Evolutionary conservation across 139 green algal genomes (phyloP), one percentile per base, ranked within the genome.

Genomic region (Diplosphaera chodatii): DNA sequence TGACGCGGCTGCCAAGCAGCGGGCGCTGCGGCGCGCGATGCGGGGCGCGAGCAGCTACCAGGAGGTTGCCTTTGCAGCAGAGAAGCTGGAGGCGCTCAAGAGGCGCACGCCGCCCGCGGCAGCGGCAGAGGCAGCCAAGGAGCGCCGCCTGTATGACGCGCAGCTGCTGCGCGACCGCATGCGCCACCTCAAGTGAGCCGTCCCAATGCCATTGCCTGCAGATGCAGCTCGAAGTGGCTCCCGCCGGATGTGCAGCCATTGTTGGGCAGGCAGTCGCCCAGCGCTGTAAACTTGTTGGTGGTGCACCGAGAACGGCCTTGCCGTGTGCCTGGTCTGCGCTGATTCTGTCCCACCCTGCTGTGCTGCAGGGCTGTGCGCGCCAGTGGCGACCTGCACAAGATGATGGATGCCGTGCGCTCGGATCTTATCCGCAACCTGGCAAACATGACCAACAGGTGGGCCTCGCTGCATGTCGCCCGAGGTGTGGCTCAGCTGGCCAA

Each of bases 351-450:
- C n/a, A n/a, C n/a, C n/a, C n/a, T n/a, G n/a, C n/a, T n/a, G n/a
- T 59, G 16, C 16, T 25, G 48, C 48, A 65, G 78, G 33, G 56
- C 32, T 29, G 82, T 94, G 29, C 69, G 84, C 0, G 48, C 72
- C 10, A 68, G 74, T 22, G 89, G 83, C 32, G 78, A 88, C 48
- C 79, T 94, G 13, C 67, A 78, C 4, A 88, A 98, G 56, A 92
- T 96, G 63, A 92, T 95, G 82, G 94, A 96, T 78, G 85, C 80
- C 1, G 78, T 99, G 64, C 82, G 94, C 18, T 80, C 91, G n/a
- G 94, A 99, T 83, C 82, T 98, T 27, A 78, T 97, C 29, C 82
- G 94, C 63, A 97, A 98, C 81, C 82, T 99, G 22, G 94, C 92
- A n/a, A 96, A 96, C 79, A 93, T 98, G 65, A 85, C 89, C n/a